Base-by-base conservation (phyloP, 2,329 filamentous ascomycete species). In the Hypomyces rosellus region DNA sequence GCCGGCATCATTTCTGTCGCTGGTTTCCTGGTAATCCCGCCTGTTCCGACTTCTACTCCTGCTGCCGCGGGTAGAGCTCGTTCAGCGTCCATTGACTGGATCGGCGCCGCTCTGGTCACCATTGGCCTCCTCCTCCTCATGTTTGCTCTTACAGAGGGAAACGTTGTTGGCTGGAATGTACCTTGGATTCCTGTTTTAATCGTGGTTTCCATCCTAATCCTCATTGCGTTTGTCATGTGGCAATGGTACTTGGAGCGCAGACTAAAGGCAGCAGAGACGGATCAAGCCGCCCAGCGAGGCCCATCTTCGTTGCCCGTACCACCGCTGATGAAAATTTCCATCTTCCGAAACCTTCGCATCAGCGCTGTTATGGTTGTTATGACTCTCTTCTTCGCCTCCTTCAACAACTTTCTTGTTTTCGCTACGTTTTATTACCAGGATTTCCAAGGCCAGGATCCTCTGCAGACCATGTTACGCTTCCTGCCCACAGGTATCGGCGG, bases 401-500 rank as follows among this genome's bases (percentile, higher is more conserved):
- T 88, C 68, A 86, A 85, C 67, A 83, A 84, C 63, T 86, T 77
- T 57, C 67, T 86, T 37, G 72, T 88, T 53, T 86, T 78, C 58
- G 77, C 82, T 1, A 88, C 85, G 4, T 88, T 84, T 65, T 86
- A 80, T 65, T 88, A 80, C 65, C 85, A 88, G 64, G 76, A 84
- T 55, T 87, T 78, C 61, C 82, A 84, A 57, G 78, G 75, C 0
- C 72, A 82, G 2, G 74, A 73, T 1, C 71, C 82, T 1, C 69
- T 87, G n/a, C 77, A 86, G 55, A 87, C 84, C 0, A 86, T 83
- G 12, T 63, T 88, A 8, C 80, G 83, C 3, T 88, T 87, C 62
- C 72, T 88, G 8, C 84, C 85, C 0, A 84, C 80, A 0, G 84
- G 84, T 9, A 70, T 84, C 0, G 72, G 71, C 7, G 84, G 85